Conservation (phyloP, 495 filamentous ascomycete species). For the Cercophora scortea region DNA sequence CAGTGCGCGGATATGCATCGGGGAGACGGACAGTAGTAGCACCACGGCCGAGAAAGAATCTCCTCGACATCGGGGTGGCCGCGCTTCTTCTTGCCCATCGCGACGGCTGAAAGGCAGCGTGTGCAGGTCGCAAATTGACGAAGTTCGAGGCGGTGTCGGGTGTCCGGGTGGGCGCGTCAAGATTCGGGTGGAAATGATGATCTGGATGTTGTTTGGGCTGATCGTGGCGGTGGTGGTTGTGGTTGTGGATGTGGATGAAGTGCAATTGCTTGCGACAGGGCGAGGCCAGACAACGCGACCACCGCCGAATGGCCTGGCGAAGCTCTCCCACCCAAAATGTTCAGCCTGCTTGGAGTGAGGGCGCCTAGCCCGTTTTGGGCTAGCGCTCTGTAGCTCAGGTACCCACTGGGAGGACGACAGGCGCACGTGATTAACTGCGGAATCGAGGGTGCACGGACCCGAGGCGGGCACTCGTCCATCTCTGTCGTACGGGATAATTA, state of each 20-base stretch:
- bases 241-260: not conserved
- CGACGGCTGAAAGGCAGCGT: not conserved
- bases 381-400: not conserved
- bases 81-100: constrained; percentile 82
- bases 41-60: constrained; percentile 82
- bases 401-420: too few species aligned
- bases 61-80: constrained; percentile 80
- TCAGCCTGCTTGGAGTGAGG: not conserved
- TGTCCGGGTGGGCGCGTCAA: not conserved
- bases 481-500: too few species aligned
- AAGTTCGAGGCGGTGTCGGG: not conserved
- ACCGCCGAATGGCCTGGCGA: not conserved
- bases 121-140: not conserved
- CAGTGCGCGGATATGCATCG: not conserved
- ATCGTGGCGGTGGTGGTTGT: too few species aligned
- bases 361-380: not conserved
- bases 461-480: too few species aligned
- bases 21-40: constrained; percentile 76
- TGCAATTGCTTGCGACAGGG: not conserved
- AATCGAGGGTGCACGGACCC: too few species aligned
- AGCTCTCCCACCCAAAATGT: not conserved
- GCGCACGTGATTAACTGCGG: too few species aligned
- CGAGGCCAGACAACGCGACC: not conserved
- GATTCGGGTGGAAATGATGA: too few species aligned
- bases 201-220: too few species aligned